Base-by-base conservation (phyloP, 352 stramenopile species). In the Pythium dissimile region DNA sequence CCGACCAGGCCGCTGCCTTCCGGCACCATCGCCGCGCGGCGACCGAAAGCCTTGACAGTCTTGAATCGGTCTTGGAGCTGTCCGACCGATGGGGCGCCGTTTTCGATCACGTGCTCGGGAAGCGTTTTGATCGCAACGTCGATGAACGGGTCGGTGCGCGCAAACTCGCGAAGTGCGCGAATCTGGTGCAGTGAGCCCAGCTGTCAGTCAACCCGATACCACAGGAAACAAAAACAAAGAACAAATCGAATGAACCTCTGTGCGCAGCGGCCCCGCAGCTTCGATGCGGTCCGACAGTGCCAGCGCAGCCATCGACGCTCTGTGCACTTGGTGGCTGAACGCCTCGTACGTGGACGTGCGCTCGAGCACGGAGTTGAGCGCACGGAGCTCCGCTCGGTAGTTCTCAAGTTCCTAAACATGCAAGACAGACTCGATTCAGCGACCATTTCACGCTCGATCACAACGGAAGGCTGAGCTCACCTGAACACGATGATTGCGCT, bases 21-120 rank as follows among this genome's bases (percentile, higher is more conserved):
- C 3, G 84, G 80, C 42, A 89, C 73, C 37, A 94, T 73, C 20
- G 81, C 72, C 10, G 81, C 74, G 37, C 80, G 81, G 38, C 84
- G 79, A 21, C 77, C 82, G 15, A 85, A 74, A 42, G 76, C 80
- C 60, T 88, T 88, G 41, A 94, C 84, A 18, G 82, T 78, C 42
- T 84, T 85, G 62, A 94, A 94, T 50, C 84, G 84, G 47, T 91
- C 80, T 67, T 94, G 81, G 39, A 94, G 74, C 64, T 94, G 81
- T 16, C 71, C 60, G 8, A 94, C 80, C 10, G 81, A 94, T 18
- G 84, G 71, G 11, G 79, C 81, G 21, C 84, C 81, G 23, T 91
- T 68, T 20, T 86, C 78, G 41, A 89, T 67, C 32, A 86, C 77
- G 12, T 71, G 49, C 27, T 73, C 66, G 6, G 84, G 75, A 20